Evolutionary conservation across 495 filamentous ascomycete genomes (phyloP).

Genomic region (Stereocaulon alpinum): DNA sequence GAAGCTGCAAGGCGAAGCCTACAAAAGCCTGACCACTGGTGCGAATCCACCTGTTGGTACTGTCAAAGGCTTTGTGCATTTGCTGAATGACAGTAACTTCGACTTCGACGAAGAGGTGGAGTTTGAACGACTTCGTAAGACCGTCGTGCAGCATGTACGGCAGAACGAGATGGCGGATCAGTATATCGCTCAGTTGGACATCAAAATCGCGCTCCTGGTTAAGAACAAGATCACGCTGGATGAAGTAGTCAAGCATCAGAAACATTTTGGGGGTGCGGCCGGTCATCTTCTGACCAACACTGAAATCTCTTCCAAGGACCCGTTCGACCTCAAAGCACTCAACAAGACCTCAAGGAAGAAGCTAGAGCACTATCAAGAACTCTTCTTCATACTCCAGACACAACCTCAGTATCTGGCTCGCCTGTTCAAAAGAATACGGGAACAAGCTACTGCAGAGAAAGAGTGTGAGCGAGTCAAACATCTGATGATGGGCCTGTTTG

Average conservation of each 20-base stretch:
- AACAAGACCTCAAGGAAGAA: slow-evolving; percentile 94
- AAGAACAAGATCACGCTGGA: slow-evolving; percentile 99
- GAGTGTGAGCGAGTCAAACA: slow-evolving; percentile 86
- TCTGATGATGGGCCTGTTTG: slow-evolving; percentile 93
- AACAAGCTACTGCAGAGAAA: slow-evolving; percentile 78
- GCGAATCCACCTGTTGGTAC: slow-evolving; percentile 95
- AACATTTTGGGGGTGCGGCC: slow-evolving; percentile 87
- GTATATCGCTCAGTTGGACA: slow-evolving; percentile 95
- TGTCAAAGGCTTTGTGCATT: slow-evolving; percentile 93
- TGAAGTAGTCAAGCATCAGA: slow-evolving; percentile 94
- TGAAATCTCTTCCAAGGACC: slow-evolving; percentile 78
- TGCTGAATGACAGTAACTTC: slow-evolving; percentile 95
- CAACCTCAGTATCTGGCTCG: slow-evolving; percentile 89
- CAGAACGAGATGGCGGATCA: slow-evolving; percentile 96
- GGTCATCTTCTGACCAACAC: slow-evolving; percentile 78
- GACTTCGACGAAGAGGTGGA: slow-evolving; percentile 99
- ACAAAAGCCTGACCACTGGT: slow-evolving; percentile 90
- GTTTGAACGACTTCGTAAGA: slow-evolving; percentile 84
- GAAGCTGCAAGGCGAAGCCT: slow-evolving; percentile 91
- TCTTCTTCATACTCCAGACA: slow-evolving; percentile 96
- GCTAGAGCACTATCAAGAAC: slow-evolving; percentile 90
- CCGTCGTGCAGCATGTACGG: slow-evolving; percentile 90
- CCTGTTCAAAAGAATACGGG: slow-evolving; percentile 73
- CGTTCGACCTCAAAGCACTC: slow-evolving; percentile 90
- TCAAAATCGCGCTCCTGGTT: slow-evolving; percentile 96